Evolutionary conservation across 305 asterid genomes (phyloP).

Genomic region (Fraxinus angustifolia): DNA sequence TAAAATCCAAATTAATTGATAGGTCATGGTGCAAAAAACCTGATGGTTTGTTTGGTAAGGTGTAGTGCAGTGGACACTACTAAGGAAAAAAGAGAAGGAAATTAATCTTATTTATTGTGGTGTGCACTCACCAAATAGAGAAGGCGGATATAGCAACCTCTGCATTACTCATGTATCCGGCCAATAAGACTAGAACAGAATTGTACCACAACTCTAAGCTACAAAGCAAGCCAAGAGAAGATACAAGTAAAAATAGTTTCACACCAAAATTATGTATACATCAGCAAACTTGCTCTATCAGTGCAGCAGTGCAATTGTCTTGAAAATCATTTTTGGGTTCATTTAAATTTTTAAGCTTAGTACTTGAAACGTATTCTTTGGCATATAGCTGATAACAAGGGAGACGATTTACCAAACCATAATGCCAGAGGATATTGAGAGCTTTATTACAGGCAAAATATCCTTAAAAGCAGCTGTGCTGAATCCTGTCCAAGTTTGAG

Average conservation of each 20-base stretch:
- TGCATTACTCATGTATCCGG: constrained; percentile 59
- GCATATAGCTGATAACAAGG: background rate
- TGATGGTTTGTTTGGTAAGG: background rate
- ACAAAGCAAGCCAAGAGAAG: background rate
- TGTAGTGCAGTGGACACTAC: background rate
- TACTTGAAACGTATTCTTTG: background rate
- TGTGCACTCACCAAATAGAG: constrained; percentile 40
- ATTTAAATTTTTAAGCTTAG: background rate
- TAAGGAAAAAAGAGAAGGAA: background rate
- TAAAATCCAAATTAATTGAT: constrained; percentile 1
- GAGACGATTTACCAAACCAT: constrained; percentile 36
- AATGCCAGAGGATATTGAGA: constrained; percentile 38
- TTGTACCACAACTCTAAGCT: constrained; percentile 60
- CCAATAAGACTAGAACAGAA: constrained; percentile 45
- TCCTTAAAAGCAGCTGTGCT: constrained; percentile 27
- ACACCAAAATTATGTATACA: background rate
- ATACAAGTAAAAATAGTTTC: background rate
- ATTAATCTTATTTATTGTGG: background rate
- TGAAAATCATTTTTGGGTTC: background rate
- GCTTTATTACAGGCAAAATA: constrained; percentile 32
- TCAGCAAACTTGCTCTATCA: background rate
- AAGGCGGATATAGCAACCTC: constrained; percentile 58
- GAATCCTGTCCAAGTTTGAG: constrained; percentile 43
- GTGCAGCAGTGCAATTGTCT: background rate
- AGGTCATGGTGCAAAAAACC: background rate